Base-by-base conservation (phyloP, 2,329 filamentous ascomycete genomes). In the Tetracladium maxilliforme region DNA sequence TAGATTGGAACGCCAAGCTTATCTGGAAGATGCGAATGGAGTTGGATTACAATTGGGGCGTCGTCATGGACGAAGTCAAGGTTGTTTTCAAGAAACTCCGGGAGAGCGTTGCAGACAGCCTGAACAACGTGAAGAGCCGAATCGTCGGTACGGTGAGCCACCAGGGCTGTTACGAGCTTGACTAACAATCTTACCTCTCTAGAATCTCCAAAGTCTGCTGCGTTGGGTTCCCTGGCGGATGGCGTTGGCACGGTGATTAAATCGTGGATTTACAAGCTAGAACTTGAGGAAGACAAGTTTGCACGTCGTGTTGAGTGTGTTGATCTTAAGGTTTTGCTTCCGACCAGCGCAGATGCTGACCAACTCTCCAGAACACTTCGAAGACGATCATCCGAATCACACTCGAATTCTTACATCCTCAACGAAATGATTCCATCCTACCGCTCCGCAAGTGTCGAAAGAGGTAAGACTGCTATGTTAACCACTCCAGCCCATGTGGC, bases 21-120 rank as follows among this genome's bases (percentile, higher is more conserved):
- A 45, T 45, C 19, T 42, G 37, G 38, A 45, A 45, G 19, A 45
- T 48, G 45, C 37, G 37, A 6, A 35, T 33, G 25, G 45, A 47
- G 19, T 27, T 47, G 3, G 39, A 32, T 6, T 33, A 19, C 8
- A 31, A 37, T 17, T 48, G 44, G 45, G 35, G 40, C 6, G 24
- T 42, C 3, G 22, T 48, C 5, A 37, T 45, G 25, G 44, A 47
- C 10, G 41, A 47, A 21, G 29, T 37, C 14, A 24, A 30, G 10
- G 19, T 10, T 14, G 21, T 32, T 14, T 36, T 38, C 19, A 24
- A 33, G 16, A 25, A 26, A 15, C 30, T 35, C 11, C 22, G 34
- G 4, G 19, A 29, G 14, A 27, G 20, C 25, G 25, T 35, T 16
- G 19, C 18, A 21, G 11, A 11, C 19, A 11, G 14, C 10, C 15